Evolutionary conservation across 257 asterid genomes (phyloP), one percentile per base, ranked within the genome.

Genomic region (Solanum peruvianum): DNA sequence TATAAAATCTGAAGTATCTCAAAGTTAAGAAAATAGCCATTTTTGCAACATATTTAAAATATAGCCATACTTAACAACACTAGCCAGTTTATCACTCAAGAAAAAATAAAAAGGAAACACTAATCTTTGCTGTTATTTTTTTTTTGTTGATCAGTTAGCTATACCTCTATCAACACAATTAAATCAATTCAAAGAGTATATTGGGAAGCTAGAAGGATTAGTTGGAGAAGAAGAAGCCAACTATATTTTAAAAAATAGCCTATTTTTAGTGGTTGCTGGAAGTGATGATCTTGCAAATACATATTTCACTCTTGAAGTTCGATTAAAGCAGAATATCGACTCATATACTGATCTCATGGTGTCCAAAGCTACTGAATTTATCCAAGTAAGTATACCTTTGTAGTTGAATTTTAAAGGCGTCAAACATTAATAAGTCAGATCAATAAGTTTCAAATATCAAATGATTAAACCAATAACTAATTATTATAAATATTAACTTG

Each of bases 251-350:
- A 86, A 72, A 82, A 92, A 93, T 85, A 88, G 92, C 88, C 5
- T 96, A 3, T 66, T 89, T 87, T 8, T 93, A 1, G 90, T 95
- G 47, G 98, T 92, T 18, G 94, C 95, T 23, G 99, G 99, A 41
- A 95, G 93, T 37, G 93, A 94, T 88, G 99, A 96, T 86, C 91
- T 96, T 67, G 97, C 95, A 35, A 96, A 96, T 69, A 96, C 99
- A 66, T 96, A 95, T 87, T 95, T 90, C 90, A 89, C 96, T 35
- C 6, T 91, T 27, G 93, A 93, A 29, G 2, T 88, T 29, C 82
- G 85, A n/a, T 21, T 37, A 9, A 92, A 91, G 29, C 90, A 93
- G 23, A 91, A 93, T 75, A 20, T 94, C 45, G 49, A 91, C 60
- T 86, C 97, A 8, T 96, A 95, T 31, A 86, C 94, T 29, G 94